Conservation (phyloP, 1,284 basidiomycete species). For the Cryptococcus sp. region DNA sequence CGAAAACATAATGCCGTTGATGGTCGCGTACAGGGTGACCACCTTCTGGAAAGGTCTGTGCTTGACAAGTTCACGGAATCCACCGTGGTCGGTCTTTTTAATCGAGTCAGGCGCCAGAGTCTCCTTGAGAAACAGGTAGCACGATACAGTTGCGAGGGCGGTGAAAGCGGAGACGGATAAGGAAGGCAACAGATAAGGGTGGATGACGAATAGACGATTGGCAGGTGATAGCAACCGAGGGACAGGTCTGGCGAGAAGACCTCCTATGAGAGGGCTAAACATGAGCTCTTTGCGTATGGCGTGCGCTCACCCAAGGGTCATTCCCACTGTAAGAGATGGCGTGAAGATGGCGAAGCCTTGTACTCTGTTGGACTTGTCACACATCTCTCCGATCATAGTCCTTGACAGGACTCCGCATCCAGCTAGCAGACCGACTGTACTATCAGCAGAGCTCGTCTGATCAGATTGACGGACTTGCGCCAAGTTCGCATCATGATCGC, state of each 20-base stretch:
- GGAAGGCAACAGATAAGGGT: conserved; percentile 39
- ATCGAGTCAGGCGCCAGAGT: conserved; percentile 11
- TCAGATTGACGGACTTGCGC: conserved; percentile 21
- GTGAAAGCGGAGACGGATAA: conserved; percentile 22
- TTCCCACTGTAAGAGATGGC: conserved; percentile 29
- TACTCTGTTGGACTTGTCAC: conserved; percentile 34
- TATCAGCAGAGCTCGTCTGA: not conserved
- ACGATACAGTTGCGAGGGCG: conserved; percentile 13
- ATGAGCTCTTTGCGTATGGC: not conserved
- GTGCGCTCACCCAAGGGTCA: conserved; percentile 28
- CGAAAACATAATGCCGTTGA: conserved; percentile 28
- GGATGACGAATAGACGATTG: conserved; percentile 18
- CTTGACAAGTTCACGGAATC: conserved; percentile 16
- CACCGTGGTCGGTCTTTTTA: conserved; percentile 8
- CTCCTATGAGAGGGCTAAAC: conserved; percentile 33
- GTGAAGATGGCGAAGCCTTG: conserved; percentile 39
- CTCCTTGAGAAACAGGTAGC: conserved; percentile 32
- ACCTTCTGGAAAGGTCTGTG: conserved; percentile 29
- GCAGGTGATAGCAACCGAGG: conserved; percentile 24
- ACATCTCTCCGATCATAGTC: conserved; percentile 39
- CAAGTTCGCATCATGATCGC: conserved; percentile 21
- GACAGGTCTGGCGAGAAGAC: conserved; percentile 32
- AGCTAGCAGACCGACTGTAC: conserved; percentile 29
- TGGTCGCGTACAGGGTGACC: conserved; percentile 28
- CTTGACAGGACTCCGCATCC: conserved; percentile 35